phyloP scores from a whole-genome alignment of 345 rosid species.

The Syzygium grande region DNA sequence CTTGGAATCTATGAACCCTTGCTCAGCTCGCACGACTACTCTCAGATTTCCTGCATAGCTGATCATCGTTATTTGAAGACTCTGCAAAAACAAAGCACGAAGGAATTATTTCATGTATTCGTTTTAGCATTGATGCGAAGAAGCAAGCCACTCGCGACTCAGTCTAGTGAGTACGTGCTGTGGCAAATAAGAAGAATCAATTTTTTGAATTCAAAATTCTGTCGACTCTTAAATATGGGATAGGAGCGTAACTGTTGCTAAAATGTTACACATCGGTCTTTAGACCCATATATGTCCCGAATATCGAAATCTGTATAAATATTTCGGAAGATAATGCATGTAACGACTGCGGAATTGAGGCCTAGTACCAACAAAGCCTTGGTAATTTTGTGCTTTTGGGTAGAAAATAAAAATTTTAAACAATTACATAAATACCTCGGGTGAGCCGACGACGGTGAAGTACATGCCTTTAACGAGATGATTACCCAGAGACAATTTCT shows the following conservation, averaged over 20 bases:
- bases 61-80: constrained; percentile 8
- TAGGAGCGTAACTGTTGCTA: too few species aligned
- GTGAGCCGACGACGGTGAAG: constrained; percentile 24
- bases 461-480: constrained; percentile 37
- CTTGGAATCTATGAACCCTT: constrained; percentile 23
- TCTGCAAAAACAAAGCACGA: constrained; percentile 9
- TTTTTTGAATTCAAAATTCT: too few species aligned
- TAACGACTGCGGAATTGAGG: not conserved
- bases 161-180: too few species aligned
- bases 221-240: too few species aligned
- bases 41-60: constrained; percentile 25
- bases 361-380: not conserved
- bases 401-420: constrained; percentile 4
- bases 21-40: constrained; percentile 14
- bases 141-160: not conserved
- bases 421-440: constrained; percentile 19
- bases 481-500: constrained; percentile 28
- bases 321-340: not conserved
- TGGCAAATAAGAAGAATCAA: too few species aligned
- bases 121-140: too few species aligned
- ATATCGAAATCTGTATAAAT: not conserved
- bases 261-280: not conserved
- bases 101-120: not conserved
- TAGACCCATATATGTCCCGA: not conserved
- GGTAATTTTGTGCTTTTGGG: too few species aligned